Evolutionary conservation across 2,329 filamentous ascomycete genomes (phyloP).

Genomic region (Botrytis deweyae): DNA sequence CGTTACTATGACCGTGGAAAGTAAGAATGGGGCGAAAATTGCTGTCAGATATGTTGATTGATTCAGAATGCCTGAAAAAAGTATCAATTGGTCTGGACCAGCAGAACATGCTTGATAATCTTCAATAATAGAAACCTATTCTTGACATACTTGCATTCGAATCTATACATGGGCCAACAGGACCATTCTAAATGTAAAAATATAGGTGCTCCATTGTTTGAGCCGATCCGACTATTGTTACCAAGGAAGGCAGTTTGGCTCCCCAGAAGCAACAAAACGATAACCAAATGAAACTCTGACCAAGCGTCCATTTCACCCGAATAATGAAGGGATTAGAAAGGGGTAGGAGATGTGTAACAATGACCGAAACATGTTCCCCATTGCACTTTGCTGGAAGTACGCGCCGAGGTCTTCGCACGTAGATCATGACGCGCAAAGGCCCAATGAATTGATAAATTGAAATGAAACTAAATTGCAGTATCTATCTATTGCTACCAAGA

Average conservation of each 20-base stretch:
- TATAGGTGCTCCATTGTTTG: no score
- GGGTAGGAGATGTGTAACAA: neutral
- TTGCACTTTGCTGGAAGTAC: neutral
- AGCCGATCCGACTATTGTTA: no score
- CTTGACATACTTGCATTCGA: no score
- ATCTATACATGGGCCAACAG: no score
- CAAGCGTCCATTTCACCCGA: neutral
- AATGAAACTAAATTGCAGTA: neutral
- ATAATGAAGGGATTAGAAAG: neutral
- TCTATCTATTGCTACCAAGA: slow-evolving; percentile 10
- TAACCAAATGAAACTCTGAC: neutral
- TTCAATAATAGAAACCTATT: no score
- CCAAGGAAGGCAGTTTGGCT: neutral
- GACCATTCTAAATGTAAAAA: no score
- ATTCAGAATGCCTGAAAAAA: no score
- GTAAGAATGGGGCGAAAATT: slow-evolving; percentile 19
- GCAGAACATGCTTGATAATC: no score
- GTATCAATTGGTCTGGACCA: no score
- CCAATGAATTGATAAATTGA: neutral
- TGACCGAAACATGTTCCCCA: neutral
- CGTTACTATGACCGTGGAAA: slow-evolving; percentile 13
- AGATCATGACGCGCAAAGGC: neutral
- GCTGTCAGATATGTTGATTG: neutral
- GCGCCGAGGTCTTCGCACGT: neutral
- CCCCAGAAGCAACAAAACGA: neutral